These are phyloP conservation scores for Musa beccarii DNA, from an alignment of 176 grass and related monocot species.

Conservation along the genomic window DNA sequence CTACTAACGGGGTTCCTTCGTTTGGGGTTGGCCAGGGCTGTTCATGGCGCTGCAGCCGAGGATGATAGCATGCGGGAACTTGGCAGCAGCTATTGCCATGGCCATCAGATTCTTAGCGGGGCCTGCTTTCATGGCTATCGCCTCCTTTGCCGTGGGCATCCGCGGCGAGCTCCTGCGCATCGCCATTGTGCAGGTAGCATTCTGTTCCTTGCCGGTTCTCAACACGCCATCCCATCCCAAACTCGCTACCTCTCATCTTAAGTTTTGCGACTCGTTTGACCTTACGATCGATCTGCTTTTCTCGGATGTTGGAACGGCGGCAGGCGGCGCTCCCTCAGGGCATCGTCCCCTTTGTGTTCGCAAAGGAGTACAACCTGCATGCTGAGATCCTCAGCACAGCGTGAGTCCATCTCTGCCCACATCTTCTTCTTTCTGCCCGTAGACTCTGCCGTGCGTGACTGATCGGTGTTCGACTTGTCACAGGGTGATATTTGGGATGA, in stretches of 20 bases:
- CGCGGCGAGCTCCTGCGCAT: slow-evolving; percentile 77
- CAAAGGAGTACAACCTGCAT: slow-evolving; percentile 8
- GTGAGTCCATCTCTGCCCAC: neutral
- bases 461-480: neutral
- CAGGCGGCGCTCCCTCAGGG: slow-evolving; percentile 1
- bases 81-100: slow-evolving; percentile 78
- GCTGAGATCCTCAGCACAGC: slow-evolving; percentile 3
- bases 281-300: neutral
- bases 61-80: slow-evolving; percentile 92
- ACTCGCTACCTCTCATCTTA: neutral
- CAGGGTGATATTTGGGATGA: slow-evolving; percentile 8
- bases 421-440: neutral
- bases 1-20: neutral
- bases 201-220: neutral
- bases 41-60: slow-evolving; percentile 97
- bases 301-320: neutral
- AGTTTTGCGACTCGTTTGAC: neutral
- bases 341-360: slow-evolving; percentile 8
- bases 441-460: neutral
- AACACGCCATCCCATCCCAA: neutral
- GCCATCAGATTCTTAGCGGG: slow-evolving; percentile 78
- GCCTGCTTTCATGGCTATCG: slow-evolving; percentile 73
- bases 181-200: slow-evolving; percentile 83
- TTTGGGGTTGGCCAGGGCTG: slow-evolving; percentile 37
- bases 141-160: slow-evolving; percentile 85